Evolutionary conservation across 345 rosid species (phyloP), one percentile per base, ranked within the genome.

Genomic region (Syzygium jambos): DNA sequence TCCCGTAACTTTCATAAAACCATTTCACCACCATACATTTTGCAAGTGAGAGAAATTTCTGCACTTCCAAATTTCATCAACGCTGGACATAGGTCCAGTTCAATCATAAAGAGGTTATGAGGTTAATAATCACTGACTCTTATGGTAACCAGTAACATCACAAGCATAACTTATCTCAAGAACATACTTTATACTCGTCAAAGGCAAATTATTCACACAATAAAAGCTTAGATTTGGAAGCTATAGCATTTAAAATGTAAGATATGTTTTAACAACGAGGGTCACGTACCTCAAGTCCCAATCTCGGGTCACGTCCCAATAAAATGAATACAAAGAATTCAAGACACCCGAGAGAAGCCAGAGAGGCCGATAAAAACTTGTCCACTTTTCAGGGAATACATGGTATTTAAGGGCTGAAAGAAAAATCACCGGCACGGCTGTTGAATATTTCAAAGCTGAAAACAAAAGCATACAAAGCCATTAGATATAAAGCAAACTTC

Each of bases 401-500:
- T 94, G 96, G 86, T 95, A 97, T 90, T 97, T 97, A 84, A 97
- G 98, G 86, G 99, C 98, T 49, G 99, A 97, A 17, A 97, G 97
- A 91, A 95, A 96, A 91, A 97, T 95, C 92, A 96, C 98, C 9
- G 98, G 99, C 59, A 97, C 95, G 11, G 99, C 96, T 4, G 99
- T 96, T 13, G 94, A 93, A 91, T 98, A 96, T 89, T 98, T 98
- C 86, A 93, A 91, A 54, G 99, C 99, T 98, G 97, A 91, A 92
- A 90, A 88, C 88, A 92, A 30, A 88, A 89, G 84, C 84, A 93
- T 88, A 87, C 56, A 51, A 86, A 85, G 89, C 91, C 87, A 89
- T 22, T 57, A 68, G 80, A 73, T 73, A 19, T 38, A 19, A 56
- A 21, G 22, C 49, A 34, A 25, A 85, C 29, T 59, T 22, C 17